Percentiles rank a stretch among this genome's conserved stretches.
These are phyloP conservation scores for Tulasnella sp. DNA, from an alignment of 768 basidiomycete genomes.

Conservation along the genomic window DNA sequence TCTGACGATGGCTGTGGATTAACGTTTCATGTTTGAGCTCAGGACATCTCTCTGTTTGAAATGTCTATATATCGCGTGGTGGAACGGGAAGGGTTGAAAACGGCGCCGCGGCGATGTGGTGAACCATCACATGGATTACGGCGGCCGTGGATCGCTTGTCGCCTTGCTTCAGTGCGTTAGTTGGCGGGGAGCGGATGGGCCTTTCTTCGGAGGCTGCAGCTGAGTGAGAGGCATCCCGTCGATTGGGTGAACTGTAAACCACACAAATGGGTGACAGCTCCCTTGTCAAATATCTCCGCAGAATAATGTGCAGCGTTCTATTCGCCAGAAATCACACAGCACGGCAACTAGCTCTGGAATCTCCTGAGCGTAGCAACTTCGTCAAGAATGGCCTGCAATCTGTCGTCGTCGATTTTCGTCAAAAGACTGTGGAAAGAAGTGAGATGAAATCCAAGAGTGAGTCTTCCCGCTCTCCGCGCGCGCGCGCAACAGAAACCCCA, in stretches of 20 bases:
- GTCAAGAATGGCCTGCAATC: slow-evolving; percentile 69
- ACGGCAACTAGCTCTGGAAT: slow-evolving; percentile 45
- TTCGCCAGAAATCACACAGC: neutral
- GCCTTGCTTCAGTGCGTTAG: neutral
- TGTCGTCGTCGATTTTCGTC: slow-evolving; percentile 81
- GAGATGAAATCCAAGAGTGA: neutral
- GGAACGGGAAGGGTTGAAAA: neutral
- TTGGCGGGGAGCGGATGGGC: neutral
- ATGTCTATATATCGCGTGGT: neutral
- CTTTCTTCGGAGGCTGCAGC: neutral
- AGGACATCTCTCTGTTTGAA: neutral
- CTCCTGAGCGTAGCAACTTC: slow-evolving; percentile 88
- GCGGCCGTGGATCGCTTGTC: neutral
- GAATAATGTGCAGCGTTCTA: neutral
- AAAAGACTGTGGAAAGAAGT: slow-evolving; percentile 41
- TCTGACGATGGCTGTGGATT: neutral
- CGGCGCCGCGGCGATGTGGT: neutral
- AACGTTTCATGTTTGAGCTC: neutral
- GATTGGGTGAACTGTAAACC: neutral
- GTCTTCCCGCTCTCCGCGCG: no score
- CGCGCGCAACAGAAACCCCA: neutral
- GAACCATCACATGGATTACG: neutral
- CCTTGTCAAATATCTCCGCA: neutral
- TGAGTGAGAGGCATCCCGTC: neutral
- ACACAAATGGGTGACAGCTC: neutral